Evolutionary conservation across 768 basidiomycete genomes (phyloP), one percentile per base, ranked within the genome.

Genomic region (Sistotremastrum suecicum): DNA sequence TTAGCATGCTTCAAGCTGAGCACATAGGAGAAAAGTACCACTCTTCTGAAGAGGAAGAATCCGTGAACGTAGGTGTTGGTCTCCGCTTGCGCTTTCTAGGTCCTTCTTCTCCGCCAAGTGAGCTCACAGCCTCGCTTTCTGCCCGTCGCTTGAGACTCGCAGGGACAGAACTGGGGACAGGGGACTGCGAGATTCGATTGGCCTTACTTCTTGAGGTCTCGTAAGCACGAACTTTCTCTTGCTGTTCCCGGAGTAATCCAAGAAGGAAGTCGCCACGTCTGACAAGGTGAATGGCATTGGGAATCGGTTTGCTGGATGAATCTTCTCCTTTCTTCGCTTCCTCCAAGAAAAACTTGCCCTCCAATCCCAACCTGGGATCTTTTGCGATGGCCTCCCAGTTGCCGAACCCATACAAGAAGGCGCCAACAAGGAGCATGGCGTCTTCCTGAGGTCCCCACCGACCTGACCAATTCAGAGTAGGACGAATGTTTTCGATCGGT

Each of bases 201-300:
- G 50, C 76, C 76, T 63, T 76, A 79, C 54, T 66, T 78, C 56
- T 80, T 51, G 81, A 82, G 58, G 73, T 80, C 68, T 88, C 85
- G 58, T 86, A 87, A 60, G 84, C 83, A 62, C 83, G 82, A 63
- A 90, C 66, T 71, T 87, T 88, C 69, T 90, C 89, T 56, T 87
- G 80, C 63, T 89, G 80, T 62, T 92, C 90, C 43, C 80, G 78
- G 55, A 94, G 66, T 51, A 88, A 69, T 48, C 83, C 69, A 50
- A 90, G 69, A 48, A 98, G 75, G 65, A 91, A 99, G 63, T 98
- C 95, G 36, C 92, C 94, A 44, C 95, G 77, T 43, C 95, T 83
- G 37, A 98, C 94, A 41, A 99, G 82, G 63, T 99, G 95, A 50
- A 99, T 97, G 32, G 95, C 89, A 56, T 92, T 95, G 34, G 95